Evolutionary conservation across 805 yeast species (phyloP).

Genomic region (Danielozyma ontarioensis): DNA sequence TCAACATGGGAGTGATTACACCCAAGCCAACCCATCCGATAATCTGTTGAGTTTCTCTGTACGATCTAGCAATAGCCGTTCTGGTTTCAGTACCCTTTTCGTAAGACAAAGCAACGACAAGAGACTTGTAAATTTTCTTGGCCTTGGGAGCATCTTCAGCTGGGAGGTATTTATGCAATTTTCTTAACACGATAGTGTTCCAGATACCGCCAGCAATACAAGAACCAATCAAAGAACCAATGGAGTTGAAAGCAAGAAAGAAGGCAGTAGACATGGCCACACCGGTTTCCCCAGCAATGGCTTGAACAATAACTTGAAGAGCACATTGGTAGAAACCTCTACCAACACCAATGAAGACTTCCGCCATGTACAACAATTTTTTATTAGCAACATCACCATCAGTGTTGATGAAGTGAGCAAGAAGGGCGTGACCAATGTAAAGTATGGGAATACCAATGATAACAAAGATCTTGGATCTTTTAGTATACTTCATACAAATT

Average conservation of each 20-base stretch:
- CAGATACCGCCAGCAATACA: slow-evolving; percentile 9
- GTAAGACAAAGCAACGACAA: slow-evolving; percentile 17
- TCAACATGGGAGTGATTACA: slow-evolving; percentile 17
- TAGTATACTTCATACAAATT: slow-evolving; percentile 21
- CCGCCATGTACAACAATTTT: slow-evolving; percentile 10
- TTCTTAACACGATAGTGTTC: slow-evolving; percentile 14
- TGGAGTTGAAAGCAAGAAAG: slow-evolving; percentile 18
- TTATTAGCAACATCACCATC: slow-evolving; percentile 10
- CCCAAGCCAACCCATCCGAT: slow-evolving; percentile 24
- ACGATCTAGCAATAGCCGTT: slow-evolving; percentile 20
- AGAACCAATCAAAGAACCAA: slow-evolving; percentile 22
- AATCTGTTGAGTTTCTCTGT: slow-evolving; percentile 23
- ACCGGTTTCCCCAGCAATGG: slow-evolving; percentile 18
- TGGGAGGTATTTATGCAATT: slow-evolving; percentile 15
- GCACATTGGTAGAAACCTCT: slow-evolving; percentile 19
- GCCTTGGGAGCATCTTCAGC: slow-evolving; percentile 7
- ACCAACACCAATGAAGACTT: slow-evolving; percentile 21
- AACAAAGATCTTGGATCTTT: slow-evolving; percentile 17
- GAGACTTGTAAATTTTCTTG: slow-evolving; percentile 14
- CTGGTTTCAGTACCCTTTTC: slow-evolving; percentile 15
- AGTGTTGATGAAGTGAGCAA: slow-evolving; percentile 16
- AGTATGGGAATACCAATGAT: slow-evolving; percentile 6
- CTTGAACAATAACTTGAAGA: slow-evolving; percentile 20
- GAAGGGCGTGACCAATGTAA: slow-evolving; percentile 19
- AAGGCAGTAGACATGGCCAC: slow-evolving; percentile 26